Conservation (phyloP, 176 grass and related monocot genomes). For the Lolium perenne region DNA sequence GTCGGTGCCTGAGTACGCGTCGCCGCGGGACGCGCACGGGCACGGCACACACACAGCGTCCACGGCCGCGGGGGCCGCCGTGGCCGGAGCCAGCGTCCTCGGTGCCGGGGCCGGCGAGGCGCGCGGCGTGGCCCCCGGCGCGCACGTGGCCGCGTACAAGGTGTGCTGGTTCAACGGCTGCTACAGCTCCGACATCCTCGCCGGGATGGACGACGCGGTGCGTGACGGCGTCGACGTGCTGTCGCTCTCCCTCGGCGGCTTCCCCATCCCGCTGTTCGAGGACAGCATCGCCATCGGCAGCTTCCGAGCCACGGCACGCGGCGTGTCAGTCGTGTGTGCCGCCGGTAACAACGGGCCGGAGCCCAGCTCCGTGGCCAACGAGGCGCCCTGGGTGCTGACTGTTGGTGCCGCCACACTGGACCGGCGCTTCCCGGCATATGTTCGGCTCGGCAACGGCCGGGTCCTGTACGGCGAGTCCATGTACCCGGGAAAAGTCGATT, state of each 20-base stretch:
- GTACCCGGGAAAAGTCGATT: slow-evolving; percentile 68
- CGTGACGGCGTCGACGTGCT: slow-evolving; percentile 77
- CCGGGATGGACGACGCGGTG: slow-evolving; percentile 90
- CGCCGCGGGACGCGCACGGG: slow-evolving; percentile 83
- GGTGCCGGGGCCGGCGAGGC: slow-evolving; percentile 60
- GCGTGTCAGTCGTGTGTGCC: slow-evolving; percentile 75
- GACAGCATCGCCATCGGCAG: slow-evolving; percentile 93
- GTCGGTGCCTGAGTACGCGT: slow-evolving; percentile 70
- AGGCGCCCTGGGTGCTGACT: slow-evolving; percentile 81
- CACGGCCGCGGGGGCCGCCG: slow-evolving; percentile 56
- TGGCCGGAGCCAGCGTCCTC: slow-evolving; percentile 58
- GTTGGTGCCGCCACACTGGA: slow-evolving; percentile 74
- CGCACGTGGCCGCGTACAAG: slow-evolving; percentile 85
- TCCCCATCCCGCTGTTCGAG: slow-evolving; percentile 91
- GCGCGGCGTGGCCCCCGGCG: slow-evolving; percentile 61
- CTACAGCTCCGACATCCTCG: slow-evolving; percentile 93
- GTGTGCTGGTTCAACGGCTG: slow-evolving; percentile 97
- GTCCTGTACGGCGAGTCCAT: slow-evolving; percentile 90
- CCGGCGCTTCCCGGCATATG: slow-evolving; percentile 69
- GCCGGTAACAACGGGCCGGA: slow-evolving; percentile 78
- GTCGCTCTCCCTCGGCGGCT: slow-evolving; percentile 81
- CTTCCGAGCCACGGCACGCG: slow-evolving; percentile 66
- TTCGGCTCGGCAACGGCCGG: slow-evolving; percentile 64
- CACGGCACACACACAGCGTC: slow-evolving; percentile 88
- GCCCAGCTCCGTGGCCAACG: slow-evolving; percentile 73